Conservation (phyloP, 2,329 filamentous ascomycete genomes). For the Epichloe hybrida region DNA sequence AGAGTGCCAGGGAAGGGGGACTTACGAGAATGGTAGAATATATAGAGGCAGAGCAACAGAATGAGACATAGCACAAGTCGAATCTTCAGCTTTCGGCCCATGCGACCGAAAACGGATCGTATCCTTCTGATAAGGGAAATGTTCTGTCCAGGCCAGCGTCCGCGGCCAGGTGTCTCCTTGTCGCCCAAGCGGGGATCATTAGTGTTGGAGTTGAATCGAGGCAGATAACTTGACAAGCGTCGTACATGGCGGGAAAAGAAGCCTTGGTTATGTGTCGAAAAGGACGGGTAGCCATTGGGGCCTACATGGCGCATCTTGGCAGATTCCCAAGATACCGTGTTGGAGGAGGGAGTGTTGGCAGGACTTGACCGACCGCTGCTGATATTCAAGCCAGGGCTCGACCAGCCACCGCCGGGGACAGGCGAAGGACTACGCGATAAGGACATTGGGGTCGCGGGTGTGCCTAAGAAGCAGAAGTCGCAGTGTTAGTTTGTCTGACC, state of each 20-base stretch:
- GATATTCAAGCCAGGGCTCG: constrained; percentile 65
- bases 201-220: constrained; percentile 46
- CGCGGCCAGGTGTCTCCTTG: constrained; percentile 62
- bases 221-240: constrained; percentile 65
- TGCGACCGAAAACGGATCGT: constrained; percentile 31
- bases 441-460: constrained; percentile 54
- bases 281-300: constrained; percentile 63
- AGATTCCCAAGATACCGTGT: constrained; percentile 64
- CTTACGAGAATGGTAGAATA: constrained; percentile 66
- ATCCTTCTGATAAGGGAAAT: constrained; percentile 34
- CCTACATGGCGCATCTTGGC: constrained; percentile 65
- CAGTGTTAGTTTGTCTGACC: constrained; percentile 4
- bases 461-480: constrained; percentile 28
- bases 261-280: constrained; percentile 67
- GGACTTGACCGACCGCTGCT: constrained; percentile 61
- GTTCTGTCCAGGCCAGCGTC: constrained; percentile 32
- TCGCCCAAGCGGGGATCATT: constrained; percentile 46
- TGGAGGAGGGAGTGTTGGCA: constrained; percentile 36
- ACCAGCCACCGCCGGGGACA: constrained; percentile 73
- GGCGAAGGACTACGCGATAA: constrained; percentile 81
- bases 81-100: constrained; percentile 53
- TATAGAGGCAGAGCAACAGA: constrained; percentile 45
- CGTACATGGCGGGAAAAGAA: constrained; percentile 81
- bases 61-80: constrained; percentile 45
- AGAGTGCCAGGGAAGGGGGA: neutral